Percentiles rank a stretch among this genome's conserved stretches.
phyloP scores from a whole-genome alignment of 2,329 filamentous ascomycete genomes.

The Ambrosiella cleistominuta region DNA sequence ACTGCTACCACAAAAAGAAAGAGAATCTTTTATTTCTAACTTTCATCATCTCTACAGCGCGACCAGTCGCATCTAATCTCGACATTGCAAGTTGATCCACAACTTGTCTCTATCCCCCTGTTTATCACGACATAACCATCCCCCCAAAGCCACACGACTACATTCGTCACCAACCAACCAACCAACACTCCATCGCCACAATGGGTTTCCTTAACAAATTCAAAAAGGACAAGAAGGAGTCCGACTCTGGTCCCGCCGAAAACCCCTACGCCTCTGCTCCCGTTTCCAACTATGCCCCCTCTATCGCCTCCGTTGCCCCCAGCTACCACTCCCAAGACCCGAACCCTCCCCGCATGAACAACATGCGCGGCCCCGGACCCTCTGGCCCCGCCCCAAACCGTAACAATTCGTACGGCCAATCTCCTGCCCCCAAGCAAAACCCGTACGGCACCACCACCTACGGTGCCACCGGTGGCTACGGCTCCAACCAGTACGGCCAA shows the following conservation, averaged over 20 bases:
- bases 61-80: background rate
- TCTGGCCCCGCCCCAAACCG: conserved; percentile 19
- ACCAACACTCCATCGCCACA: background rate
- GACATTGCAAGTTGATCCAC: background rate
- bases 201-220: conserved; percentile 12
- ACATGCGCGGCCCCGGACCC: conserved; percentile 17
- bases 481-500: conserved; percentile 34
- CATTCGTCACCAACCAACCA: background rate
- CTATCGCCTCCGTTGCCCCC: conserved; percentile 10
- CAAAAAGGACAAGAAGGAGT: conserved; percentile 11
- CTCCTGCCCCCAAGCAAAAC: conserved; percentile 7
- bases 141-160: background rate
- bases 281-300: conserved; percentile 10
- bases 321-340: conserved; percentile 9
- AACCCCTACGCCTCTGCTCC: conserved; percentile 12
- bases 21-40: background rate
- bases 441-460: conserved; percentile 6
- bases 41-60: background rate
- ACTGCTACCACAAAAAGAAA: too few relatives aligned
- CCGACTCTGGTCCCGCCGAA: conserved; percentile 8
- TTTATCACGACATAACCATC: too few relatives aligned
- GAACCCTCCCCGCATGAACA: conserved; percentile 8
- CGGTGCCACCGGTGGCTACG: conserved; percentile 27
- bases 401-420: conserved; percentile 10
- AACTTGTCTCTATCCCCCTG: background rate